Conservation (phyloP, 768 basidiomycete species). For the Floccularia luteovirens region DNA sequence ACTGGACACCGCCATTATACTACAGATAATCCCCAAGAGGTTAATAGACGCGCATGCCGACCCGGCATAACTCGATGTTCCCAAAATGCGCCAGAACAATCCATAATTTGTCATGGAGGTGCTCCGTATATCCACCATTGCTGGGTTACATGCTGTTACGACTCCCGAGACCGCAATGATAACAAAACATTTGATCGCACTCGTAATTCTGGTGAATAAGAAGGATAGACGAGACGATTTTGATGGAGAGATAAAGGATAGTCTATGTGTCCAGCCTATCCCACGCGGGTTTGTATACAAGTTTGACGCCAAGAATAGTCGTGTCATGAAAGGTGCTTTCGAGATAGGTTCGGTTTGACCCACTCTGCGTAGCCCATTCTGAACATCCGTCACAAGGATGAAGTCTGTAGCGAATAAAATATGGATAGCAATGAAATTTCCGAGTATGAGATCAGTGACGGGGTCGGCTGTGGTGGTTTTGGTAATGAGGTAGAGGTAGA, state of each 20-base stretch:
- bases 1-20: conserved; percentile 6
- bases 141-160: neutral
- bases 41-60: conserved; percentile 12
- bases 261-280: conserved; percentile 25
- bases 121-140: neutral
- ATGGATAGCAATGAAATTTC: neutral
- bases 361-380: conserved; percentile 1
- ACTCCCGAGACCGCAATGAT: neutral
- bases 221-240: conserved; percentile 13
- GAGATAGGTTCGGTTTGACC: neutral
- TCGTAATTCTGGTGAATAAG: conserved; percentile 10
- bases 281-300: conserved; percentile 23
- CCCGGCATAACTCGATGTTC: conserved; percentile 8
- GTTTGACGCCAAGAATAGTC: conserved; percentile 21
- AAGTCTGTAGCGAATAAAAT: neutral
- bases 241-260: conserved; percentile 12
- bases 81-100: neutral
- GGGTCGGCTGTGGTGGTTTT: neutral
- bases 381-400: conserved; percentile 5
- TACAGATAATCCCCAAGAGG: conserved; percentile 9
- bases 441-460: neutral
- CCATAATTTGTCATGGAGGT: neutral
- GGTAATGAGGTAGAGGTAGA: neutral
- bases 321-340: conserved; percentile 8
- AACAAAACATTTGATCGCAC: conserved; percentile 5